Base-by-base conservation (phyloP, 805 yeast species). In the Wickerhamiella lipophila region DNA sequence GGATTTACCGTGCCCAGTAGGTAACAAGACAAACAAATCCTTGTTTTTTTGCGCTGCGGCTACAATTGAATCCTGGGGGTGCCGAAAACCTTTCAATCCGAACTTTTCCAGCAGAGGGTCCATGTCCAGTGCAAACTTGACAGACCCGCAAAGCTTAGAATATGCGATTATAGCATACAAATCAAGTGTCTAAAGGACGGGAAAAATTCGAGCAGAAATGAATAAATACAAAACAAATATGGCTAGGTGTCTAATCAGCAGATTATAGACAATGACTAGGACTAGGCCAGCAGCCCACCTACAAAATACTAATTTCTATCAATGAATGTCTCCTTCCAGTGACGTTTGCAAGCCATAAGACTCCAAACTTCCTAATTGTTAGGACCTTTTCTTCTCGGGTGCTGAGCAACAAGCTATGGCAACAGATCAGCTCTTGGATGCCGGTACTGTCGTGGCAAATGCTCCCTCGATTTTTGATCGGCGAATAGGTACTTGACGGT, bases 1-100 rank as follows among this genome's bases (percentile, higher is more conserved):
- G 0, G 97, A 89, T 60, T 92, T 92, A 48, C 98, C 98, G 50
- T 96, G 96, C 39, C 98, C 98, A 1, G 98, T 92, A 0, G 98
- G 98, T 88, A 92, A 85, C 57, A 92, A 68, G 1, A 92, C 96
- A 67, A 92, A 83, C 0, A 84, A 94, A 63, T 92, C 98, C 40
- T 75, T 72, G 0, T 94, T 92, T 4, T 4, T 40, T 11, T 58
- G 46, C 3, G 56, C 59, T 2, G 59, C 55, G 5, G 50, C 46
- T 6, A 62, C 50, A 21, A 58, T 55, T 13, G 55, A 55, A 21
- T 44, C 51, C 47, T 62, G 66, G 6, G 48, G 47, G 6, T 56
- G 49, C 8, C 66, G 43, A 48, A 62, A 61, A 35, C 42, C 50
- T 6, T 44, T 29, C 12, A 55, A 47, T 35, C 53, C 54, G 42